Evolutionary conservation across 2,329 filamentous ascomycete species (phyloP).

Genomic region (Colletotrichum musae): DNA sequence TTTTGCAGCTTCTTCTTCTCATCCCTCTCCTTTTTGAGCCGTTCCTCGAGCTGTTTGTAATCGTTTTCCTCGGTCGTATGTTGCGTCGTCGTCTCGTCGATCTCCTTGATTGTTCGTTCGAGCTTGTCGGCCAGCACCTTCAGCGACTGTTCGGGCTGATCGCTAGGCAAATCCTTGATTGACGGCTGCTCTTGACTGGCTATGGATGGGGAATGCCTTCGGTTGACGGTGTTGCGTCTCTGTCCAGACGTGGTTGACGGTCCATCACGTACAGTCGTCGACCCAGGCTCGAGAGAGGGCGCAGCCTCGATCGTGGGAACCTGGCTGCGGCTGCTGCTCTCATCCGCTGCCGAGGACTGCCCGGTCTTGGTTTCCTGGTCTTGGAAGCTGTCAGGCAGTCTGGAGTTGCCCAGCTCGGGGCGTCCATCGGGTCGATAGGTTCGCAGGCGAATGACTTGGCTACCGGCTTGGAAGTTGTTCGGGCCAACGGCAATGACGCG

Average conservation of each 20-base stretch:
- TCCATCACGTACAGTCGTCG: slow-evolving; percentile 76
- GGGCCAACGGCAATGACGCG: slow-evolving; percentile 92
- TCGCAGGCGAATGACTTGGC: slow-evolving; percentile 85
- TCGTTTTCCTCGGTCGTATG: slow-evolving; percentile 81
- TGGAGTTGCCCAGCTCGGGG: slow-evolving; percentile 70
- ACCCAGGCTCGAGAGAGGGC: slow-evolving; percentile 72
- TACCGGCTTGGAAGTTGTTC: slow-evolving; percentile 93
- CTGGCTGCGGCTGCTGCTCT: slow-evolving; percentile 63
- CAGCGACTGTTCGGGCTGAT: slow-evolving; percentile 76
- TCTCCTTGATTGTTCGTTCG: slow-evolving; percentile 85
- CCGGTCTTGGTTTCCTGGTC: slow-evolving; percentile 61
- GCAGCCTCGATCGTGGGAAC: slow-evolving; percentile 74
- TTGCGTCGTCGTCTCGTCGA: slow-evolving; percentile 81
- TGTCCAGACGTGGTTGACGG: slow-evolving; percentile 57
- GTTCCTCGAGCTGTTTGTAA: slow-evolving; percentile 74
- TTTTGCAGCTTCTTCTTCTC: slow-evolving; percentile 83
- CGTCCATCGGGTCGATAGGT: slow-evolving; percentile 79
- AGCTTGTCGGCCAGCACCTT: slow-evolving; percentile 86
- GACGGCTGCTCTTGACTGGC: slow-evolving; percentile 62
- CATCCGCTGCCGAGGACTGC: slow-evolving; percentile 51
- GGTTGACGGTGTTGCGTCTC: slow-evolving; percentile 78
- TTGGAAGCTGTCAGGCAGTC: slow-evolving; percentile 69
- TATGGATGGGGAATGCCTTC: slow-evolving; percentile 73
- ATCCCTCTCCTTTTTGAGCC: slow-evolving; percentile 83
- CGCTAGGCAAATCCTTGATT: slow-evolving; percentile 58